phyloP scores from a whole-genome alignment of 2,329 filamentous ascomycete genomes.

The Fusarium graminum region DNA sequence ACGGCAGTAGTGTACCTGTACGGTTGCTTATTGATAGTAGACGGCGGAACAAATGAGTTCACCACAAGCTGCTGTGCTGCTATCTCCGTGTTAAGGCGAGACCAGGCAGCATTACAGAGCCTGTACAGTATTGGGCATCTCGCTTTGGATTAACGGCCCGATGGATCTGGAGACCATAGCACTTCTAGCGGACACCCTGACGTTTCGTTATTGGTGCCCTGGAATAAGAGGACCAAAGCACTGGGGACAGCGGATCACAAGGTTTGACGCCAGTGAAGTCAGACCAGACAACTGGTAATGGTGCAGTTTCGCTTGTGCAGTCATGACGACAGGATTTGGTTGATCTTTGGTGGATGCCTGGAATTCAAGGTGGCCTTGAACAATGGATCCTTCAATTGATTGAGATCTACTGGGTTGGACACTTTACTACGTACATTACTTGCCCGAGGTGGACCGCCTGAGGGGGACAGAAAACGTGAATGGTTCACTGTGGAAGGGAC shows the following conservation, averaged over 20 bases:
- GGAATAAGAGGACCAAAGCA: not conserved
- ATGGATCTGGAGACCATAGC: too few relatives aligned
- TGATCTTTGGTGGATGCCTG: conserved; percentile 10
- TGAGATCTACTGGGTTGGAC: not conserved
- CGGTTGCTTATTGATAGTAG: not conserved
- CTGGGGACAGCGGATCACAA: conserved; percentile 1
- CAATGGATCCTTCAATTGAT: not conserved
- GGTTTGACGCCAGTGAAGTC: conserved; percentile 9
- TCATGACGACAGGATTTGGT: conserved; percentile 32
- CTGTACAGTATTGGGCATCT: not conserved
- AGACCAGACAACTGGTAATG: conserved; percentile 7
- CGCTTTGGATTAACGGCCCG: not conserved
- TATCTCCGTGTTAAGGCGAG: not conserved
- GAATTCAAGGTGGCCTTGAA: not conserved
- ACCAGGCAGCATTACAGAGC: not conserved
- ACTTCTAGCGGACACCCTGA: not conserved
- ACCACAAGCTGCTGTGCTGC: not conserved
- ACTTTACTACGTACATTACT: too few relatives aligned
- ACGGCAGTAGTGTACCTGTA: not conserved
- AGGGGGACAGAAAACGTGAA: too few relatives aligned
- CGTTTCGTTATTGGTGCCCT: not conserved
- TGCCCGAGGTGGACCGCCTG: too few relatives aligned
- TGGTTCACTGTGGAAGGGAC: too few relatives aligned
- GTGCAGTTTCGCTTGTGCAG: conserved; percentile 2
- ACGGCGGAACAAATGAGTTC: not conserved